Evolutionary conservation across 805 yeast species (phyloP), one percentile per base, ranked within the genome.

Genomic region (Yarrowia phangngaensis): DNA sequence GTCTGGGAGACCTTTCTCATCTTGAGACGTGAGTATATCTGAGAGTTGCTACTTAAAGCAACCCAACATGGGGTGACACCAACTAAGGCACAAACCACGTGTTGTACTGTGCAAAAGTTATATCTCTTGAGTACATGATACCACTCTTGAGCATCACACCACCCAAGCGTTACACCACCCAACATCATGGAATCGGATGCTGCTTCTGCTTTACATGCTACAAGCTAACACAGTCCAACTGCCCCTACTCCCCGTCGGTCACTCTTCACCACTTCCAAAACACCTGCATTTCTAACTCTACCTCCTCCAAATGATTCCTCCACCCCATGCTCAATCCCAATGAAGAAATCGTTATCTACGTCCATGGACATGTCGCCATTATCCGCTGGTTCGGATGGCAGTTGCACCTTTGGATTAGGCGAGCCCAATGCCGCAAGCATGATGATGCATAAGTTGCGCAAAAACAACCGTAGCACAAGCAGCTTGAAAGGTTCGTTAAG

Each of bases 241-340:
- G 8, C 27, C 14, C 45, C 45, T 23, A 38, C 45, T 2, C 45
- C 45, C 6, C 16, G 45, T 26, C 45, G 45, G 19, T 38, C 45
- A 19, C 45, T 38, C 19, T 38, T 38, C 32, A n/a, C 31, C 4
- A n/a, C n/a, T n/a, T 31, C 45, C 31, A 26, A 27, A 38, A 38
- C 45, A 27, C 45, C 45, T 38, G 45, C 45, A 38, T 38, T 38
- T 38, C 45, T 38, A 23, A 38, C 26, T 24, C 45, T 38, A 11
- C 45, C 45, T 12, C 45, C 45, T n/a, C 45, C 45, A 17, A 38
- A 38, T 19, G 45, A 38, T 32, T 38, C 45, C 17, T 38, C 45
- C 14, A 38, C 45, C 24, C 45, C 45, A 9, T 38, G 45, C 15
- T 31, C 32, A 12, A 11, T 38, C 23, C 45, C 45, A 17, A 26